Conservation (phyloP, 345 rosid species). For the Euphorbia lathyris region DNA sequence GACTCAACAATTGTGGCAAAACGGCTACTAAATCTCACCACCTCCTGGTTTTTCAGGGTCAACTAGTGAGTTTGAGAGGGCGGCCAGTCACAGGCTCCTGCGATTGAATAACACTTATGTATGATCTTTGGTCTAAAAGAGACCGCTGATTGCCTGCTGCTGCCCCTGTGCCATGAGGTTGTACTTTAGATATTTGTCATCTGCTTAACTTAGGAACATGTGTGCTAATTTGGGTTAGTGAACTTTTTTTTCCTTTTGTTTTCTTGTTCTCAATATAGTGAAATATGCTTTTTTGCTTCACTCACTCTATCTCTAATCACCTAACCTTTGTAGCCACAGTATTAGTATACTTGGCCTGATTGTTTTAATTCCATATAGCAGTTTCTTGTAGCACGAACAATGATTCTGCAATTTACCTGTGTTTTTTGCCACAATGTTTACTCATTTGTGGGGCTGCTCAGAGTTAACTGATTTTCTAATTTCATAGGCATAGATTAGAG, state of each 20-base stretch:
- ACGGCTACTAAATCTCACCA: constrained; percentile 61
- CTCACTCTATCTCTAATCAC: background rate
- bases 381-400: too few species aligned
- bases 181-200: constrained; percentile 43
- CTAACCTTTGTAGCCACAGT: background rate
- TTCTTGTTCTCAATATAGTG: constrained; percentile 12
- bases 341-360: background rate
- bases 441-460: too few species aligned
- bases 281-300: background rate
- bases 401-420: background rate
- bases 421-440: too few species aligned
- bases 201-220: constrained; percentile 49
- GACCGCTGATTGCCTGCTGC: constrained; percentile 36
- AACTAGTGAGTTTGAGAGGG: constrained; percentile 39
- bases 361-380: background rate
- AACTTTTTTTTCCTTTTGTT: constrained; percentile 14
- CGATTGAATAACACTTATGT: constrained; percentile 17
- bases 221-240: constrained; percentile 54
- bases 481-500: too few species aligned
- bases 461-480: too few species aligned
- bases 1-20: constrained; percentile 91
- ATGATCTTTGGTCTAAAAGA: constrained; percentile 24
- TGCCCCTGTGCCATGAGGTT: constrained; percentile 49
- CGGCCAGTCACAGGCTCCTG: constrained; percentile 33
- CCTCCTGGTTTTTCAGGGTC: constrained; percentile 57